These are phyloP conservation scores for Pseudocercospora pini-densiflorae DNA, from an alignment of 2,329 filamentous ascomycete species.

Conservation along the genomic window DNA sequence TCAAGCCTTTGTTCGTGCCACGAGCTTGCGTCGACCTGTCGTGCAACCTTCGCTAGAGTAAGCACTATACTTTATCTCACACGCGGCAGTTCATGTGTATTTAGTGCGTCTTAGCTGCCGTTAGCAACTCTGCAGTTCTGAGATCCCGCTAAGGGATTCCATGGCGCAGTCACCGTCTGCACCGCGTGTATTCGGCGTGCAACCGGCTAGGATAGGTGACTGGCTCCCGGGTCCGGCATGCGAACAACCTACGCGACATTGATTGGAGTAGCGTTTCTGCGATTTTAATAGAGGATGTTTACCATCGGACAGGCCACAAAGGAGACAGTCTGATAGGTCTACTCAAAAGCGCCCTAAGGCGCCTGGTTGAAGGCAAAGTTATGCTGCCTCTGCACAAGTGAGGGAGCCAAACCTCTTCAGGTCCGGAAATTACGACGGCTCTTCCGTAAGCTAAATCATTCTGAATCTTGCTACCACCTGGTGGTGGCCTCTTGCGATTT, in stretches of 20 bases:
- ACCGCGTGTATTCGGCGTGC: slow-evolving; percentile 19
- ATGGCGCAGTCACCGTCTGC: slow-evolving; percentile 15
- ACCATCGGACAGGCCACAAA: no score
- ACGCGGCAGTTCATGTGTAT: slow-evolving; percentile 12
- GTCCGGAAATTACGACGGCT: no score
- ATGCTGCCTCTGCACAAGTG: no score
- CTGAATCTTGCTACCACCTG: no score
- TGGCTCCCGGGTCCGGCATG: slow-evolving; percentile 19
- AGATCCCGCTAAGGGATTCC: slow-evolving; percentile 15
- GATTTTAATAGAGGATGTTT: no score
- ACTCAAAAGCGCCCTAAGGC: no score
- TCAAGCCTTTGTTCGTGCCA: slow-evolving; percentile 4
- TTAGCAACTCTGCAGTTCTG: slow-evolving; percentile 6
- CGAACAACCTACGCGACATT: slow-evolving; percentile 11
- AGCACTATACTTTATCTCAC: slow-evolving; percentile 21
- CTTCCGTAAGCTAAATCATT: no score
- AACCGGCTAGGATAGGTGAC: slow-evolving; percentile 4
- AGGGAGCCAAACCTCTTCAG: no score
- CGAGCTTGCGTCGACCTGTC: slow-evolving; percentile 13
- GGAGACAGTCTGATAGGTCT: no score
- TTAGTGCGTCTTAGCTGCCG: slow-evolving; percentile 12
- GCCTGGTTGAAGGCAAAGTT: no score
- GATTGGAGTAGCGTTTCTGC: slow-evolving; percentile 9
- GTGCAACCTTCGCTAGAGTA: slow-evolving; percentile 18
- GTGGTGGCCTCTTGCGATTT: no score